Conservation (phyloP, 2,329 filamentous ascomycete species). For the Colletotrichum euphorbiae region DNA sequence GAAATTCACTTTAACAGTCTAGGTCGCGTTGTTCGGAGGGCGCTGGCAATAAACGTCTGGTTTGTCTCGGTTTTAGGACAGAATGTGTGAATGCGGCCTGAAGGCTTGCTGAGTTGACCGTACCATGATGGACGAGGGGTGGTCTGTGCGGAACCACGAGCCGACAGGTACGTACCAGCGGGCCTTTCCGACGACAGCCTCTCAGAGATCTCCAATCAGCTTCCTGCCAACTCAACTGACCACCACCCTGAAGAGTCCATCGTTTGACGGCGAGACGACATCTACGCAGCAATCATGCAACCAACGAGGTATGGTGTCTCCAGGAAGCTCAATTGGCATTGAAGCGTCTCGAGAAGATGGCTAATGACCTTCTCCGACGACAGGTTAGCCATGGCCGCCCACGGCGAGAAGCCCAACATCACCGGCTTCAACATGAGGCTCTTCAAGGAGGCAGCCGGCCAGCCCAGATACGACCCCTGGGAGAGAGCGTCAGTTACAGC, state of each 20-base stretch:
- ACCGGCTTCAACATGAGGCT: conserved; percentile 93
- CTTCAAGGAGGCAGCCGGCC: conserved; percentile 78
- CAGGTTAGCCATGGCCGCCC: conserved; percentile 62
- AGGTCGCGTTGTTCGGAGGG: conserved; percentile 20
- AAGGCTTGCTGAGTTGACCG: conserved; percentile 36
- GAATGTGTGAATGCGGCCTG: conserved; percentile 37
- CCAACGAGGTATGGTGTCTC: conserved; percentile 43
- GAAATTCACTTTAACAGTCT: conserved; percentile 9
- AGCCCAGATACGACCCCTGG: conserved; percentile 74
- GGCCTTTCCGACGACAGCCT: conserved; percentile 40
- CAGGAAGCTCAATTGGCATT: conserved; percentile 16
- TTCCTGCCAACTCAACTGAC: conserved; percentile 37
- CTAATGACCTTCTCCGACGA: not conserved
- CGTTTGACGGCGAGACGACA: conserved; percentile 36
- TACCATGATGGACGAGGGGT: conserved; percentile 18
- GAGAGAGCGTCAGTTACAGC: conserved; percentile 66
- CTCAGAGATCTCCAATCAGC: conserved; percentile 39
- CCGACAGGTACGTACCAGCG: conserved; percentile 30
- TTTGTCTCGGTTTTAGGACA: conserved; percentile 37
- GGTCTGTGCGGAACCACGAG: conserved; percentile 31
- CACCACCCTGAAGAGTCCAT: conserved; percentile 30
- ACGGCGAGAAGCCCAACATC: conserved; percentile 74
- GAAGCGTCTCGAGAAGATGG: not conserved
- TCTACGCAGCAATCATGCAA: conserved; percentile 45
- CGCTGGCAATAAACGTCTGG: conserved; percentile 32